Evolutionary conservation across 495 filamentous ascomycete species (phyloP).

Genomic region (Aspergillus ellipticus): DNA sequence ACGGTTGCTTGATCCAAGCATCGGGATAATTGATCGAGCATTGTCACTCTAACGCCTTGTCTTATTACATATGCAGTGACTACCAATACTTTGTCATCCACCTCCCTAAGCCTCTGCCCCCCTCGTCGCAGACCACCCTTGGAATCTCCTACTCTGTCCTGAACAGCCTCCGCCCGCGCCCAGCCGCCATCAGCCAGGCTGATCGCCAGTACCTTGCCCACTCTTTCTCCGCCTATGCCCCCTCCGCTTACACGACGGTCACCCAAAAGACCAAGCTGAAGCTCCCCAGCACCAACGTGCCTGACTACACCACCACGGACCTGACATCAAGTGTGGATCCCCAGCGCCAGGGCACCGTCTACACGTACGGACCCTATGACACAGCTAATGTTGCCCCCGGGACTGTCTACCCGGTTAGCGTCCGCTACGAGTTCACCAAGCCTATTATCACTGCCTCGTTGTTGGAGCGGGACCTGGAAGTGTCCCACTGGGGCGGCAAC

Average conservation of each 20-base stretch:
- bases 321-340: conserved; percentile 68
- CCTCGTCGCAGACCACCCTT: conserved; percentile 75
- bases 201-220: conserved; percentile 86
- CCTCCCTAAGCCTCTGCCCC: conserved; percentile 67
- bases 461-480: conserved; percentile 86
- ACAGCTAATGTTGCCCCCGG: conserved; percentile 65
- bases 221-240: conserved; percentile 75
- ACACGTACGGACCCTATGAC: conserved; percentile 89
- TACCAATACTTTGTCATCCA: conserved; percentile 81
- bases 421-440: conserved; percentile 95
- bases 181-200: conserved; percentile 70
- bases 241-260: conserved; percentile 73
- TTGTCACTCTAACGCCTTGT: not conserved
- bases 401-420: conserved; percentile 62
- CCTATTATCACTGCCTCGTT: conserved; percentile 72
- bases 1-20: conserved; percentile 16
- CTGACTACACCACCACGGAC: conserved; percentile 73
- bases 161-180: conserved; percentile 70
- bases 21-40: not conserved
- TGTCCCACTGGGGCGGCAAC: conserved; percentile 98
- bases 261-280: conserved; percentile 98
- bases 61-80: conserved; percentile 46
- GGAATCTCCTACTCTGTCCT: conserved; percentile 81
- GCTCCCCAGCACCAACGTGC: conserved; percentile 70
- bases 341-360: conserved; percentile 75